These are phyloP conservation scores for Cylindrotheca fusiformis DNA, from an alignment of 108 stramenopile genomes.

Conservation along the genomic window DNA sequence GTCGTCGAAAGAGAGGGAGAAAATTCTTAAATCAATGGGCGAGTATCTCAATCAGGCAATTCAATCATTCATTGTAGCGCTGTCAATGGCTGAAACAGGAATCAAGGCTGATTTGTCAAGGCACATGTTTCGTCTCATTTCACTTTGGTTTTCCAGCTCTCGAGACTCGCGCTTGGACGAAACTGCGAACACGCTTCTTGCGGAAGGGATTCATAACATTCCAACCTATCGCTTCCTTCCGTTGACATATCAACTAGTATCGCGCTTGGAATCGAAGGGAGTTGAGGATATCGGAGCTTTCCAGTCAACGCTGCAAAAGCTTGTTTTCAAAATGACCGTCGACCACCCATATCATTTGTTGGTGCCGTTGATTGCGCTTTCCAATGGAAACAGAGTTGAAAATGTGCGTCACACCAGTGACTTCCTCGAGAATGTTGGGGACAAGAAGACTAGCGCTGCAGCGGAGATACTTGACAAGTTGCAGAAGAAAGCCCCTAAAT, in stretches of 20 bases:
- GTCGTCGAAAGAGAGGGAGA: slow-evolving; percentile 38
- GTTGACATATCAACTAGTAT: slow-evolving; percentile 84
- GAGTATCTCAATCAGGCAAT: slow-evolving; percentile 56
- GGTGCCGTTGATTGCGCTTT: slow-evolving; percentile 70
- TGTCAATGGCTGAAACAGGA: slow-evolving; percentile 43
- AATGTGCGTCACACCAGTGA: slow-evolving; percentile 41
- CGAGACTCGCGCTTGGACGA: slow-evolving; percentile 16
- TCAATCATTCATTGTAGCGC: slow-evolving; percentile 50
- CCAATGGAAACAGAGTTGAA: slow-evolving; percentile 68
- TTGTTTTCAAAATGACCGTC: slow-evolving; percentile 66
- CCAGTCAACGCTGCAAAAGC: slow-evolving; percentile 50
- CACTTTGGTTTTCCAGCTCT: slow-evolving; percentile 71
- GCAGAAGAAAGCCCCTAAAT: slow-evolving; percentile 32
- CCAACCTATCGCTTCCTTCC: slow-evolving; percentile 79
- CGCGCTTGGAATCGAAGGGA: slow-evolving; percentile 56
- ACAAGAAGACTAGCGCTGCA: slow-evolving; percentile 58
- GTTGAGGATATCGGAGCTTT: slow-evolving; percentile 26
- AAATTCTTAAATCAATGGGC: slow-evolving; percentile 31
- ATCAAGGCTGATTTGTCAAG: slow-evolving; percentile 42
- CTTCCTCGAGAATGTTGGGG: slow-evolving; percentile 49
- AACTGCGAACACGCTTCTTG: slow-evolving; percentile 11
- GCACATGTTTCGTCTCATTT: slow-evolving; percentile 68
- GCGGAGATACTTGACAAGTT: slow-evolving; percentile 44
- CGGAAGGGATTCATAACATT: slow-evolving; percentile 30
- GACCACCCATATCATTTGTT: slow-evolving; percentile 90